Percentiles rank a stretch among this genome's conserved stretches.
Conservation (phyloP, 495 filamentous ascomycete genomes). For the Talaromyces proteolyticus region DNA sequence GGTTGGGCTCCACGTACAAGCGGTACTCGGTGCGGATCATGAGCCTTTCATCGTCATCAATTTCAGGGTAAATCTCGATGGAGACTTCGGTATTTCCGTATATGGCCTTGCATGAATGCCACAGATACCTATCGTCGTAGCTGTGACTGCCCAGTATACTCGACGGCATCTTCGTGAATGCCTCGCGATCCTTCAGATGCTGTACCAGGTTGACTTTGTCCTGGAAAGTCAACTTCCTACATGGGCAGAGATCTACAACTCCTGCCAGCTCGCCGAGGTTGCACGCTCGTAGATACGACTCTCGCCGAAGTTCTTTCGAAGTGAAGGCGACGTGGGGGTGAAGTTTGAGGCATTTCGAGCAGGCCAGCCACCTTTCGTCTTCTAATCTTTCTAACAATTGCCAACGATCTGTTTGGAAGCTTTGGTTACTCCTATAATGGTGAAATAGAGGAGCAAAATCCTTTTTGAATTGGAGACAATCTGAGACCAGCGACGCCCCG, state of each 20-base stretch:
- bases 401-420: constrained; percentile 35
- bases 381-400: constrained; percentile 35
- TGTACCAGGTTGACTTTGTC: constrained; percentile 35
- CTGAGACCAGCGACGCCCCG: constrained; percentile 24
- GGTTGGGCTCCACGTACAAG: constrained; percentile 28
- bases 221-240: constrained; percentile 40
- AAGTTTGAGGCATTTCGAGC: constrained; percentile 39
- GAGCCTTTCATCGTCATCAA: constrained; percentile 27
- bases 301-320: constrained; percentile 28
- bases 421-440: constrained; percentile 37
- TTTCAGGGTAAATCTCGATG: constrained; percentile 32
- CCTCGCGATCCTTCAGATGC: constrained; percentile 25
- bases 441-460: constrained; percentile 42
- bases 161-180: constrained; percentile 19
- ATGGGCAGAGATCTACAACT: constrained; percentile 40
- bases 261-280: constrained; percentile 35
- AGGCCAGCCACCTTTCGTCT: constrained; percentile 31
- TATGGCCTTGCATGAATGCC: constrained; percentile 39
- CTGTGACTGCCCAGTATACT: constrained; percentile 22
- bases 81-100: constrained; percentile 34
- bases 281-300: constrained; percentile 30
- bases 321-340: constrained; percentile 33
- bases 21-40: constrained; percentile 36
- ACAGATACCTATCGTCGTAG: constrained; percentile 29
- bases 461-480: constrained; percentile 34